A percentile compares a stretch with the other conserved stretches of the same genome.
Conservation (phyloP, 164 flowering plant genomes). For the Piper betle region DNA sequence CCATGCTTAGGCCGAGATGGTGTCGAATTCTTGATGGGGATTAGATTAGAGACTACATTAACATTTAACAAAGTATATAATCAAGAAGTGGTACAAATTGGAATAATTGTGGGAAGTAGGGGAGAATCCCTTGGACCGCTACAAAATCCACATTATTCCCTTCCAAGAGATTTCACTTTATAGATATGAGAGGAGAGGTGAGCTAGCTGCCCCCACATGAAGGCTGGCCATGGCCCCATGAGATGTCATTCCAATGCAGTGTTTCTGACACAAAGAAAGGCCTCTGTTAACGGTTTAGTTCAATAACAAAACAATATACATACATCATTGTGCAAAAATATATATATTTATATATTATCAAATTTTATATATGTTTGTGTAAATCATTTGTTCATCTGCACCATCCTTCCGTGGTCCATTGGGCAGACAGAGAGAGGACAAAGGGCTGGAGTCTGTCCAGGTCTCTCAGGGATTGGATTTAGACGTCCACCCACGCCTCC, state of each 20-base stretch:
- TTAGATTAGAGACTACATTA: no score
- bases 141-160: conserved; percentile 50
- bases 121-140: conserved; percentile 50
- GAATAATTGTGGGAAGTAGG: conserved; percentile 30
- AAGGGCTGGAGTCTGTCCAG: conserved; percentile 6
- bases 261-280: background rate
- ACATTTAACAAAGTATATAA: background rate
- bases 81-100: background rate
- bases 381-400: background rate
- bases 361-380: no score
- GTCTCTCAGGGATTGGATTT: conserved; percentile 5
- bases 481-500: conserved; percentile 1
- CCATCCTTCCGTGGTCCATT: background rate
- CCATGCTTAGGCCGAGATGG: no score
- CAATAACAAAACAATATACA: background rate
- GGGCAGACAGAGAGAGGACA: conserved; percentile 15
- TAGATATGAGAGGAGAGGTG: background rate
- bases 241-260: background rate
- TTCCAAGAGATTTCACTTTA: conserved; percentile 13
- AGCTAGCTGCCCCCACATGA: background rate
- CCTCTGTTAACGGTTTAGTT: conserved; percentile 17
- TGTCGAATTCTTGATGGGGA: no score
- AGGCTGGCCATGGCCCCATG: background rate
- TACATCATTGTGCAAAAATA: no score
- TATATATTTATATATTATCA: no score